Base-by-base conservation (phyloP, 371 early-diverging fungal genomes). In the Fennellomyces sp. region DNA sequence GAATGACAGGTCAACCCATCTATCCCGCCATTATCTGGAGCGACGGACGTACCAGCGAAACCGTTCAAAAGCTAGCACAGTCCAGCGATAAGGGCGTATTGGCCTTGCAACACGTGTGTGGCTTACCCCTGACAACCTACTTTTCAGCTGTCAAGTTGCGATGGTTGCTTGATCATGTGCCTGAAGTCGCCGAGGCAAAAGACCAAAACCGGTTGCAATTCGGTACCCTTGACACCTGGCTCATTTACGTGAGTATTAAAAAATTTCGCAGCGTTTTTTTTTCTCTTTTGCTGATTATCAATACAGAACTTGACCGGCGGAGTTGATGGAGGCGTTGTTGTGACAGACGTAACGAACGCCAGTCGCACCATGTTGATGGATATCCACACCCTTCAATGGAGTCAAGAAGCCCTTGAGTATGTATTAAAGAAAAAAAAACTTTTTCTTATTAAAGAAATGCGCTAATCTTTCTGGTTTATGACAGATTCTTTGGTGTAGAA, bases 291-390 rank as follows among this genome's bases (percentile, higher is more conserved):
- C 25, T 63, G 15, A 26, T 30, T 39, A 17, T 23, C 52, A 38
- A 48, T 23, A 41, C 79, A 94, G 90, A 92, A 93, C 68, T 77
- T 96, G 59, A 91, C 95, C 1, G 95, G 96, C 50, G 90, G 88
- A 49, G 66, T 58, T 8, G 70, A 63, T n/a, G 82, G 81, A 11
- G 91, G 92, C 28, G 72, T 87, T 23, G 86, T 92, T 60, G 85
- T 88, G 8, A 97, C 96, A 0, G 97, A 97, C 71, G 94, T 94
- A 21, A 92, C 97, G 29, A 97, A 97, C 70, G 97, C 97, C 27
- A 89, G 90, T 57, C 87, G 97, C 29, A 96, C 96, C 5, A 93
- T 93, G 92, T 80, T 97, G 4, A 93, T 97, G 94, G 88, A 95
- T 69, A 76, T 97, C 47, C 72, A 84, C 50, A 84, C 87, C 19